These are phyloP conservation scores for Circinella umbellata DNA, from an alignment of 371 early-diverging fungal species.

Conservation along the genomic window DNA sequence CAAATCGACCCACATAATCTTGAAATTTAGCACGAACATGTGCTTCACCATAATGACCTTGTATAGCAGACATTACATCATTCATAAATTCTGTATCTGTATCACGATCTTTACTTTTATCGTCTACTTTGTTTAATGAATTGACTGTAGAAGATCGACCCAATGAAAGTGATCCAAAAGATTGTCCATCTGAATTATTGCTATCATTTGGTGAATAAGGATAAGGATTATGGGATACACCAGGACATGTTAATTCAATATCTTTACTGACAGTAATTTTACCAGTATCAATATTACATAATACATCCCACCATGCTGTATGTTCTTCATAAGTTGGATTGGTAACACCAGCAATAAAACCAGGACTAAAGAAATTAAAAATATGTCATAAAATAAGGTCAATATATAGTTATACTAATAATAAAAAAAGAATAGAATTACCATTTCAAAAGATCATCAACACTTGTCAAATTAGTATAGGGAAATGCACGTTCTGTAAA, in stretches of 20 bases:
- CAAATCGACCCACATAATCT: conserved; percentile 84
- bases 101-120: conserved; percentile 31
- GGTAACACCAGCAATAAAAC: conserved; percentile 96
- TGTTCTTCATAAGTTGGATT: conserved; percentile 94
- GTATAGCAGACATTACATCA: conserved; percentile 77
- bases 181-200: conserved; percentile 10
- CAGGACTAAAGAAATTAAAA: conserved; percentile 62
- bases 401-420: neutral
- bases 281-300: conserved; percentile 91
- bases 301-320: conserved; percentile 94
- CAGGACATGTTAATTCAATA: conserved; percentile 39
- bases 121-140: conserved; percentile 20
- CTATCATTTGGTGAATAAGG: conserved; percentile 17
- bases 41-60: conserved; percentile 86
- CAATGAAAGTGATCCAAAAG: conserved; percentile 28
- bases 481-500: conserved; percentile 92
- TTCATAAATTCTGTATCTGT: conserved; percentile 68
- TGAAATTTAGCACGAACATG: conserved; percentile 88
- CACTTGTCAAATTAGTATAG: conserved; percentile 84
- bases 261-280: conserved; percentile 89
- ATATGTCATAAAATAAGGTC: neutral
- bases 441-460: conserved; percentile 85
- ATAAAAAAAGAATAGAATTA: conserved; percentile 22
- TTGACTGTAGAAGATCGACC: conserved; percentile 22
- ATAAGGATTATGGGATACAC: conserved; percentile 23